Percentiles rank a stretch among this genome's conserved stretches.
Conservation (phyloP, 805 yeast genomes). For the Candida sakaeoensis region DNA sequence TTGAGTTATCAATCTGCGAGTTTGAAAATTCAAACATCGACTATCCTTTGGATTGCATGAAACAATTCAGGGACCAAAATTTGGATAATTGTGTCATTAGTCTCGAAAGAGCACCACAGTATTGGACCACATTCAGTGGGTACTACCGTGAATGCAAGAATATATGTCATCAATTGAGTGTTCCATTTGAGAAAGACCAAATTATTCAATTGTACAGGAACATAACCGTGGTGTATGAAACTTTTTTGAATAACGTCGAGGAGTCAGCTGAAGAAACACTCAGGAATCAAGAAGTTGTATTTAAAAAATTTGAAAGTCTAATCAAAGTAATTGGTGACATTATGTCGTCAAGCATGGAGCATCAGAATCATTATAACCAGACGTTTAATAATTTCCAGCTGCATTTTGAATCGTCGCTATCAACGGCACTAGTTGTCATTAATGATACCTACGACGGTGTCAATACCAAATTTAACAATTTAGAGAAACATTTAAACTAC, state of each 20-base stretch:
- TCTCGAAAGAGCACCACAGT: slow-evolving; percentile 46
- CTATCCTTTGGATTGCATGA: slow-evolving; percentile 27
- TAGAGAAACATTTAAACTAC: slow-evolving; percentile 6
- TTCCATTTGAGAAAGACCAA: slow-evolving; percentile 52
- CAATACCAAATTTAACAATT: slow-evolving; percentile 8
- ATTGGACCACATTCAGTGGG: slow-evolving; percentile 76
- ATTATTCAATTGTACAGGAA: slow-evolving; percentile 44
- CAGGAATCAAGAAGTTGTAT: slow-evolving; percentile 3
- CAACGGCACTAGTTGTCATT: slow-evolving; percentile 5
- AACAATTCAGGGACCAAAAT: slow-evolving; percentile 9
- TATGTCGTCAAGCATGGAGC: background rate
- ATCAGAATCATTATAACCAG: slow-evolving; percentile 1
- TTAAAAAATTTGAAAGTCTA: slow-evolving; percentile 13
- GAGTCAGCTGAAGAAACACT: slow-evolving; percentile 6
- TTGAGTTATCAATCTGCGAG: slow-evolving; percentile 52
- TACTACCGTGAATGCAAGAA: slow-evolving; percentile 52
- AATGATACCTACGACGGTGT: slow-evolving; percentile 7
- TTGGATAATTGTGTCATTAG: slow-evolving; percentile 36
- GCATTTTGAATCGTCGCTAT: slow-evolving; percentile 6
- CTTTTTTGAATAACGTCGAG: slow-evolving; percentile 10
- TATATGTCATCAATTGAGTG: slow-evolving; percentile 50
- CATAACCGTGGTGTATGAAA: slow-evolving; percentile 31
- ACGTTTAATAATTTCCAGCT: slow-evolving; percentile 7
- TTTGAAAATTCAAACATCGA: slow-evolving; percentile 44
- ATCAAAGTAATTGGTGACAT: slow-evolving; percentile 8